phyloP scores from a whole-genome alignment of 140 eudicot genomes.

The Cichorium intybus region DNA sequence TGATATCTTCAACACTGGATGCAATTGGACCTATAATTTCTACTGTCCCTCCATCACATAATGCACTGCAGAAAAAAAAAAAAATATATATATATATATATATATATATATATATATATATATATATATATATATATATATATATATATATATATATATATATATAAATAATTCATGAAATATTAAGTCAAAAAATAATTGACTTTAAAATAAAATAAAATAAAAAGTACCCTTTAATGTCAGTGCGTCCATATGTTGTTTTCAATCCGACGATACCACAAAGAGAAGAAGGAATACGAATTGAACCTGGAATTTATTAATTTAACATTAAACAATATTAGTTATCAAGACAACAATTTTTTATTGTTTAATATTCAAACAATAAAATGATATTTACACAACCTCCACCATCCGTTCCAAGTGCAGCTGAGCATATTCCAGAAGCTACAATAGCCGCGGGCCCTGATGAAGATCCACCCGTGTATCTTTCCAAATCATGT shows the following conservation, averaged over 20 bases:
- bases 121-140: no score
- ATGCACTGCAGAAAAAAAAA: constrained; percentile 47
- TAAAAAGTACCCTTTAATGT: constrained; percentile 59
- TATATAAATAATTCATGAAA: constrained; percentile 4
- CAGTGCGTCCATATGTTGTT: constrained; percentile 86
- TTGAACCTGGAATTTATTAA: constrained; percentile 59
- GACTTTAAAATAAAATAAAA: background rate
- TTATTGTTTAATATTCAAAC: constrained; percentile 2
- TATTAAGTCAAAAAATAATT: background rate
- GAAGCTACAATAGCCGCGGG: constrained; percentile 98
- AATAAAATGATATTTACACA: constrained; percentile 20
- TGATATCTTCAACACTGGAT: constrained; percentile 86
- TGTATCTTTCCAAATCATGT: constrained; percentile 76
- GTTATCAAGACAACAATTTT: background rate
- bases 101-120: no score
- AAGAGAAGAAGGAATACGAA: constrained; percentile 95
- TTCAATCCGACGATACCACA: constrained; percentile 97
- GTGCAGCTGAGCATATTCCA: constrained; percentile 90
- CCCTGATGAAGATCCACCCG: constrained; percentile 99
- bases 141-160: no score
- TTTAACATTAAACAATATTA: constrained; percentile 23
- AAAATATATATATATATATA: no score
- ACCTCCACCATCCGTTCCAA: constrained; percentile 99
- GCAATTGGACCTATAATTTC: constrained; percentile 88
- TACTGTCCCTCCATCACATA: constrained; percentile 88